Conservation (phyloP, 2,329 filamentous ascomycete genomes). For the Alternaria panax region DNA sequence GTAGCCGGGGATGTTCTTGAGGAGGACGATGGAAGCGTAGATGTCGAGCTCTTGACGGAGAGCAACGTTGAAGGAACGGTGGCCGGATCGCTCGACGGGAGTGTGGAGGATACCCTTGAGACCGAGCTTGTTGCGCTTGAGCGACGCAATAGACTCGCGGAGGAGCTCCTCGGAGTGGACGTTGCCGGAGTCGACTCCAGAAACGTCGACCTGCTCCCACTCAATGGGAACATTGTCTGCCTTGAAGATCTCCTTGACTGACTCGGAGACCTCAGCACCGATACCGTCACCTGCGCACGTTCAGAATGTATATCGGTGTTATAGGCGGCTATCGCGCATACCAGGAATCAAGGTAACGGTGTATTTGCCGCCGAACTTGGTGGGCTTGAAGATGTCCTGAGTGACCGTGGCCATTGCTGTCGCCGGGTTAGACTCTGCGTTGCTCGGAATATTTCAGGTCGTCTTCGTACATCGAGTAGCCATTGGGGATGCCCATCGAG, state of each 20-base stretch:
- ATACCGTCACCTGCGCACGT: slow-evolving; percentile 79
- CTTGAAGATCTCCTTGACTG: slow-evolving; percentile 99
- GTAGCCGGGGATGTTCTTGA: slow-evolving; percentile 99
- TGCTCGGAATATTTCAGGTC: background rate
- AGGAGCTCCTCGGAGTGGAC: slow-evolving; percentile 95
- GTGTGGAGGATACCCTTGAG: slow-evolving; percentile 99
- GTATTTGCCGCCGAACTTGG: slow-evolving; percentile 99
- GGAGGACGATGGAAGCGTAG: slow-evolving; percentile 95
- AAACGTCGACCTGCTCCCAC: slow-evolving; percentile 98
- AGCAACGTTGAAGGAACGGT: slow-evolving; percentile 99
- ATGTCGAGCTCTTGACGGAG: slow-evolving; percentile 99
- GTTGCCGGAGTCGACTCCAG: slow-evolving; percentile 82
- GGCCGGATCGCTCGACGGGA: slow-evolving; percentile 92
- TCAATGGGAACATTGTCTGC: slow-evolving; percentile 98
- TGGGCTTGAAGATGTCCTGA: slow-evolving; percentile 97
- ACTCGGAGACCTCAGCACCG: slow-evolving; percentile 96
- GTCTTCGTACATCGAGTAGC: slow-evolving; percentile 61
- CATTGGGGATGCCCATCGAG: slow-evolving; percentile 59
- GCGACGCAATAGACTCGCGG: slow-evolving; percentile 90
- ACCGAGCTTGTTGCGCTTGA: slow-evolving; percentile 98
- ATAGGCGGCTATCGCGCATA: slow-evolving; percentile 50
- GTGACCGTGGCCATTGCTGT: slow-evolving; percentile 69
- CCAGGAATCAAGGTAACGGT: slow-evolving; percentile 98
- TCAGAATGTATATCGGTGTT: slow-evolving; percentile 27
- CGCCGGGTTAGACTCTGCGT: slow-evolving; percentile 23